A percentile compares a stretch with the other conserved stretches of the same genome.
Conservation (phyloP, 352 stramenopile species). For the Globisporangium abappressorium region DNA sequence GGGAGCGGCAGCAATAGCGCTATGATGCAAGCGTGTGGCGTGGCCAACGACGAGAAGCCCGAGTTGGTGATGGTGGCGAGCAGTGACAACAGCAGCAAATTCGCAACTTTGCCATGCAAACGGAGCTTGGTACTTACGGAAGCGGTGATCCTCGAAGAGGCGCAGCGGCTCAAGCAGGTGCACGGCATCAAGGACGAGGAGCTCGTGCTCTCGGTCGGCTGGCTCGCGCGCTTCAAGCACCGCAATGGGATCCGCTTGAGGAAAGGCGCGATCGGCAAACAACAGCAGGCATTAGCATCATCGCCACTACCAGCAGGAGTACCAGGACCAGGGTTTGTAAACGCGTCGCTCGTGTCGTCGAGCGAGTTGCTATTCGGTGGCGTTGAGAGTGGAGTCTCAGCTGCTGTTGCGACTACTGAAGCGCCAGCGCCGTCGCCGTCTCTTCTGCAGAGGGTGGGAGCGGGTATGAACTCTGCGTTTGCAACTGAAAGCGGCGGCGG, state of each 20-base stretch:
- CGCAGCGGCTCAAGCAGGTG: conserved; percentile 62
- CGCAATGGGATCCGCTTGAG: conserved; percentile 67
- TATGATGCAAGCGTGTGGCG: conserved; percentile 1
- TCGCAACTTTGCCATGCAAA: neutral
- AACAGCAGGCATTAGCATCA: conserved; percentile 10
- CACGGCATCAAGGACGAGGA: conserved; percentile 63
- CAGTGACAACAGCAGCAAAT: neutral
- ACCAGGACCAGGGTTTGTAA: neutral
- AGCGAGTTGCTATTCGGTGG: conserved; percentile 4
- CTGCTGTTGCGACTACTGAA: neutral
- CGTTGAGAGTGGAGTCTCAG: neutral
- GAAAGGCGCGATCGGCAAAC: conserved; percentile 29
- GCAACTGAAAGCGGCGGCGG: neutral
- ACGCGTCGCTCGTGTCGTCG: neutral
- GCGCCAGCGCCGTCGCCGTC: neutral
- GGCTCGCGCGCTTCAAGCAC: conserved; percentile 70
- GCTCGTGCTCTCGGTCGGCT: conserved; percentile 70
- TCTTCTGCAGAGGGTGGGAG: neutral
- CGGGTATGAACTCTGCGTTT: neutral
- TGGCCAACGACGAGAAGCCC: conserved; percentile 1
- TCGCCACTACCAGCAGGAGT: neutral
- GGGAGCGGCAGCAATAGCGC: neutral
- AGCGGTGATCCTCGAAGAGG: conserved; percentile 72
- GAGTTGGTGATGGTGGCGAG: neutral
- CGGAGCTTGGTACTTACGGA: conserved; percentile 36